These are phyloP conservation scores for Fragaria vesca DNA, from an alignment of 306 rosid genomes.

Conservation along the genomic window DNA sequence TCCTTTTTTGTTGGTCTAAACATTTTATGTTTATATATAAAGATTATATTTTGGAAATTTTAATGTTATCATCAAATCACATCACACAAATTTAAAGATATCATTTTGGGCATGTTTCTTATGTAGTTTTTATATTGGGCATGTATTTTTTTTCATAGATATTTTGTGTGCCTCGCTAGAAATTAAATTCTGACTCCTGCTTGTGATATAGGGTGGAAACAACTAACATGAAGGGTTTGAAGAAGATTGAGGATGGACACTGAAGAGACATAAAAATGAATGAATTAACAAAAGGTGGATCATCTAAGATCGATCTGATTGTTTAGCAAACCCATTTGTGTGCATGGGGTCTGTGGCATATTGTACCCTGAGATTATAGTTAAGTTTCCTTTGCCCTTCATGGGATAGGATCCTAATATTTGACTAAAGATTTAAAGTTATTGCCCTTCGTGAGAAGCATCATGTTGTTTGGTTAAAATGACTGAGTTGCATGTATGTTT, in stretches of 20 bases:
- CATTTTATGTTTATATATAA: no score
- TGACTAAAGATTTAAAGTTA: background rate
- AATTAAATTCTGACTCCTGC: background rate
- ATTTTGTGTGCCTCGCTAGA: no score
- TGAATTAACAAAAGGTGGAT: conserved; percentile 4
- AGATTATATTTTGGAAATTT: no score
- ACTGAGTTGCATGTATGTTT: background rate
- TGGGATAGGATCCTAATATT: background rate
- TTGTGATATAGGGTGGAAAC: conserved; percentile 82
- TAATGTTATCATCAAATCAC: no score
- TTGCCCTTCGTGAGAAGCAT: background rate
- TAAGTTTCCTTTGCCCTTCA: background rate
- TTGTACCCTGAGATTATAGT: background rate
- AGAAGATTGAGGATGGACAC: conserved; percentile 85
- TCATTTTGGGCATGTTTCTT: no score
- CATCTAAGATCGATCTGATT: conserved; percentile 13
- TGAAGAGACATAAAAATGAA: conserved; percentile 17
- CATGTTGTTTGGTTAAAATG: background rate
- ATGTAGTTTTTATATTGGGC: no score
- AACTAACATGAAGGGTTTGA: conserved; percentile 96
- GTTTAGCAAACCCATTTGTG: conserved; percentile 1
- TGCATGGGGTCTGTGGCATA: conserved; percentile 6
- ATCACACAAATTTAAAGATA: no score
- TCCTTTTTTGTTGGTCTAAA: no score
- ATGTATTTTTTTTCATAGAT: no score